Evolutionary conservation across 768 basidiomycete genomes (phyloP).

Genomic region (Asterophora parasitica): DNA sequence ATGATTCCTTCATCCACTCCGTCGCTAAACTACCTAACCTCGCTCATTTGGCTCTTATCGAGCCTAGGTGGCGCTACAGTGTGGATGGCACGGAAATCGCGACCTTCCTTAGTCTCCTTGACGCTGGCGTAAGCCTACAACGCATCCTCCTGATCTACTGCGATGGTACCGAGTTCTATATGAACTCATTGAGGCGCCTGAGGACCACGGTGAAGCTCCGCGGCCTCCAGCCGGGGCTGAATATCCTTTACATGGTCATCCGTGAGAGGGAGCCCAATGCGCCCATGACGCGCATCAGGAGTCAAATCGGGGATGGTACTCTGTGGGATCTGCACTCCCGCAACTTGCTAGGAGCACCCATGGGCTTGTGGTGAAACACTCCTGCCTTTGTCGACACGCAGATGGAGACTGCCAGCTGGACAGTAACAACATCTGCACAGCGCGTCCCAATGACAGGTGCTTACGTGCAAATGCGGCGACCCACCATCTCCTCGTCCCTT

Average conservation of each 20-base stretch:
- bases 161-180: not conserved
- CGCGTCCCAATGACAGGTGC: too few relatives aligned
- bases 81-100: constrained; percentile 13
- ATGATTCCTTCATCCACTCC: constrained; percentile 9
- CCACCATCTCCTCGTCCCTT: too few relatives aligned
- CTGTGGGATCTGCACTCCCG: constrained; percentile 7
- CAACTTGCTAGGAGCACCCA: not conserved
- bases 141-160: constrained; percentile 15
- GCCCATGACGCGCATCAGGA: constrained; percentile 7
- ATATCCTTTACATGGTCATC: constrained; percentile 8
- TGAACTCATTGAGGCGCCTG: constrained; percentile 12
- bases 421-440: too few relatives aligned
- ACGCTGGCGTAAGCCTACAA: constrained; percentile 5
- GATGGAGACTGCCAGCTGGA: too few relatives aligned
- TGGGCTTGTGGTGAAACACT: not conserved
- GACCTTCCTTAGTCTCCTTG: constrained; percentile 9
- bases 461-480: too few relatives aligned
- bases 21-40: constrained; percentile 6
- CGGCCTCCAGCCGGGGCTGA: not conserved
- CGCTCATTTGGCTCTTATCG: constrained; percentile 12
- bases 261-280: constrained; percentile 1
- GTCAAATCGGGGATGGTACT: constrained; percentile 9
- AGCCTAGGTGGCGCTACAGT: constrained; percentile 15
- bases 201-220: not conserved
- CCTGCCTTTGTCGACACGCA: too few relatives aligned